These are phyloP conservation scores for Ceratocystiopsis sp. DNA, from an alignment of 2,329 filamentous ascomycete species.

Conservation along the genomic window DNA sequence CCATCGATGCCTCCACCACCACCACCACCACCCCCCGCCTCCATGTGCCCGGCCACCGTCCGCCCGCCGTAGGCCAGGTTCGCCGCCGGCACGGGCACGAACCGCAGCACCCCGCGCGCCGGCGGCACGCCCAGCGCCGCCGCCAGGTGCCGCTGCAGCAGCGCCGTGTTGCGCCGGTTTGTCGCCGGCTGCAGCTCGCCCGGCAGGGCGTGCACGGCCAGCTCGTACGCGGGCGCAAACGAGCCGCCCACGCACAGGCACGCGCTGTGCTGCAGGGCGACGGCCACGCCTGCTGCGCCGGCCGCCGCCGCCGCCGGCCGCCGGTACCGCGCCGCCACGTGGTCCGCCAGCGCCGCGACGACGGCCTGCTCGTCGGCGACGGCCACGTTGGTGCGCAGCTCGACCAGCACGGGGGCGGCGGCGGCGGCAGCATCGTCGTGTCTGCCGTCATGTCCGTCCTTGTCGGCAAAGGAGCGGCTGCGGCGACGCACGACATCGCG, in stretches of 20 bases:
- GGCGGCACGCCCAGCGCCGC: slow-evolving; percentile 50
- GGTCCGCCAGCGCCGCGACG: slow-evolving; percentile 54
- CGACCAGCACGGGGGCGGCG: slow-evolving; percentile 43
- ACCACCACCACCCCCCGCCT: slow-evolving; percentile 29
- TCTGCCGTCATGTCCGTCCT: slow-evolving; percentile 9
- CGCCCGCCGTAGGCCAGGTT: slow-evolving; percentile 54
- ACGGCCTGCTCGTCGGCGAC: slow-evolving; percentile 60
- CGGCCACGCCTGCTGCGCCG: slow-evolving; percentile 11
- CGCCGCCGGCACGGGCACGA: slow-evolving; percentile 51
- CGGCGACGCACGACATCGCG: slow-evolving; percentile 11
- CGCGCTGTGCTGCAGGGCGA: slow-evolving; percentile 58
- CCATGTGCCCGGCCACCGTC: slow-evolving; percentile 52
- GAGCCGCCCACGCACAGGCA: slow-evolving; percentile 60
- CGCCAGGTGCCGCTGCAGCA: slow-evolving; percentile 60
- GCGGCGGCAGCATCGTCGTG: slow-evolving; percentile 16
- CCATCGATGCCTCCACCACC: too few relatives aligned
- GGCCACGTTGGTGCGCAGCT: slow-evolving; percentile 46
- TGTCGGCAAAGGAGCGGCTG: slow-evolving; percentile 24
- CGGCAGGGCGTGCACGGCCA: slow-evolving; percentile 56
- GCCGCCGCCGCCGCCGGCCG: slow-evolving; percentile 57
- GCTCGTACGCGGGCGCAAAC: slow-evolving; percentile 62
- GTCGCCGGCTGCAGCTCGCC: slow-evolving; percentile 52
- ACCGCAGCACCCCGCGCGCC: slow-evolving; percentile 55
- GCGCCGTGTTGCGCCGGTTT: slow-evolving; percentile 65
- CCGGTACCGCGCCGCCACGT: slow-evolving; percentile 59